Conservation (phyloP, 805 yeast species). For the Candida nitratophila region DNA sequence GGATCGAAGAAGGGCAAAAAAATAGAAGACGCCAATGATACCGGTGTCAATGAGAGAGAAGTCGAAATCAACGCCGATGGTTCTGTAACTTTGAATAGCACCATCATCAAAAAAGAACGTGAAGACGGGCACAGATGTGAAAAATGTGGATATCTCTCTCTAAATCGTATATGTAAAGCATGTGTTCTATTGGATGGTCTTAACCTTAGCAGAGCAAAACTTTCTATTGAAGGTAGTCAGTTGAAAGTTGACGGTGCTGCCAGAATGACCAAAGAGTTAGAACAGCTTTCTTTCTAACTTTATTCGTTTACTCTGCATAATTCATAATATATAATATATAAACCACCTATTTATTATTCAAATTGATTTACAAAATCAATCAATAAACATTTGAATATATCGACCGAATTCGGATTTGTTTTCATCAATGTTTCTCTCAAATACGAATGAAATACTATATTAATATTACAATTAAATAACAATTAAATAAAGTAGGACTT, state of each 20-base stretch:
- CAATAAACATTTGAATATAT: no score
- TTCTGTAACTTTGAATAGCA: slow-evolving; percentile 38
- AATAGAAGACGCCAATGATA: slow-evolving; percentile 29
- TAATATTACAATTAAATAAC: neutral
- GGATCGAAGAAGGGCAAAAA: slow-evolving; percentile 16
- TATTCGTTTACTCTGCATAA: no score
- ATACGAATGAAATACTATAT: no score
- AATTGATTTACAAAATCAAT: no score
- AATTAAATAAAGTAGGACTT: slow-evolving; percentile 77
- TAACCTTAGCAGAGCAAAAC: slow-evolving; percentile 65
- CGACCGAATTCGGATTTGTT: no score
- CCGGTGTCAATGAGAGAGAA: slow-evolving; percentile 25
- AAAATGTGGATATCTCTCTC: slow-evolving; percentile 86
- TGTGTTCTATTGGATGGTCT: slow-evolving; percentile 82
- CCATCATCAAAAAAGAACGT: neutral
- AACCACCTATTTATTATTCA: no score
- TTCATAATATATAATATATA: no score
- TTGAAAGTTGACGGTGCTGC: slow-evolving; percentile 55
- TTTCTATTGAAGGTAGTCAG: slow-evolving; percentile 44
- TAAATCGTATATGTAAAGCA: slow-evolving; percentile 87
- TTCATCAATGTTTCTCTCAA: no score
- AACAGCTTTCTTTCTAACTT: slow-evolving; percentile 31
- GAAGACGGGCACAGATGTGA: slow-evolving; percentile 71
- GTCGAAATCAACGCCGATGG: slow-evolving; percentile 57
- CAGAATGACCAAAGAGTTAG: slow-evolving; percentile 50